Conservation (phyloP, 2,329 filamentous ascomycete species). For the Diaporthe sp. region DNA sequence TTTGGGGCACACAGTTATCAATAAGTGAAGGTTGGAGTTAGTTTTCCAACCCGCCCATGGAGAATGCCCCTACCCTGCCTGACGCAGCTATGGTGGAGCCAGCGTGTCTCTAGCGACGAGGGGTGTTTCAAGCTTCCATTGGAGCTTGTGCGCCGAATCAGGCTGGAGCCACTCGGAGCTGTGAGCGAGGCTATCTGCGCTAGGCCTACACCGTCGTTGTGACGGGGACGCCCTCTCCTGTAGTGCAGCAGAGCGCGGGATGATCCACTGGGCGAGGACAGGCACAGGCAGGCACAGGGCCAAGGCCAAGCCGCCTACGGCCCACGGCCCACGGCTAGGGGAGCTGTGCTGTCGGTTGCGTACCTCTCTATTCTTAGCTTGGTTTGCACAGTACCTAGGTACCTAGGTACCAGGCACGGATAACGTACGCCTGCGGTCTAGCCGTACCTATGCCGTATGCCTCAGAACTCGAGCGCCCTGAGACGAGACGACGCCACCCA, state of each 20-base stretch:
- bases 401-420: slow-evolving; percentile 2
- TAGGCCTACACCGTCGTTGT: slow-evolving; percentile 18
- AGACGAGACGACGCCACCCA: slow-evolving; percentile 32
- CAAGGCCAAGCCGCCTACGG: background rate
- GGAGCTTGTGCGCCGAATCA: slow-evolving; percentile 9
- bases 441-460: background rate
- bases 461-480: slow-evolving; percentile 29
- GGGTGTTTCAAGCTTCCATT: slow-evolving; percentile 22
- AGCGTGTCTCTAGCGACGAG: slow-evolving; percentile 15
- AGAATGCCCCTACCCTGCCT: slow-evolving; percentile 6
- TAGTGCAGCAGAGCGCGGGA: slow-evolving; percentile 9
- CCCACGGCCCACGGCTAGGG: background rate
- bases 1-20: background rate
- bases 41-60: background rate
- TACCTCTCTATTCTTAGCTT: slow-evolving; percentile 35
- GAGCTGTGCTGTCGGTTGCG: slow-evolving; percentile 18
- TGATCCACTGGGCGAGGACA: background rate
- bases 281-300: slow-evolving; percentile 17
- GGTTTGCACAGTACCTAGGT: slow-evolving; percentile 3
- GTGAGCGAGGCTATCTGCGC: background rate
- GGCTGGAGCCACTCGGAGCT: slow-evolving; percentile 12
- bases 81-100: slow-evolving; percentile 23
- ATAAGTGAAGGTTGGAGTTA: background rate
- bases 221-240: background rate
- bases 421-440: background rate